Evolutionary conservation across 2,329 filamentous ascomycete species (phyloP).

Genomic region (Penicillium hesseltinei): DNA sequence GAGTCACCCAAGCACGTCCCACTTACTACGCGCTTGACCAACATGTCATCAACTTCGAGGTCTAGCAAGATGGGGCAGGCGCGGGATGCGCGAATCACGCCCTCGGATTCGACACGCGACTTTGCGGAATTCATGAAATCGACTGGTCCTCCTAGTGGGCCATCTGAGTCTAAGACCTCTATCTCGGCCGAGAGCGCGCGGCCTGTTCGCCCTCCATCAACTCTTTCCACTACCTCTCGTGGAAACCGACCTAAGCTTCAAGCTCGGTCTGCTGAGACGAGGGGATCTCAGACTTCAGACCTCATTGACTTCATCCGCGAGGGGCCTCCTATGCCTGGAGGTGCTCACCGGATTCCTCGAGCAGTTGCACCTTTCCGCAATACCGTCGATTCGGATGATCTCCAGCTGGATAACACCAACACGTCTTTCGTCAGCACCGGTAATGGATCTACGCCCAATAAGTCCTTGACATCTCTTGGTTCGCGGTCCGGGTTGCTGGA

Average conservation of each 20-base stretch:
- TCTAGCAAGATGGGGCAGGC: slow-evolving; percentile 46
- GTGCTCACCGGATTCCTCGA: slow-evolving; percentile 71
- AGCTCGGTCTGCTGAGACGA: slow-evolving; percentile 68
- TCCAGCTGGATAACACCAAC: slow-evolving; percentile 35
- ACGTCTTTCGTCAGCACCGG: slow-evolving; percentile 43
- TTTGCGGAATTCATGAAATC: slow-evolving; percentile 88
- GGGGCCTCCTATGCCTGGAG: slow-evolving; percentile 65
- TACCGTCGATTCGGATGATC: slow-evolving; percentile 83
- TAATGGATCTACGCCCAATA: slow-evolving; percentile 52
- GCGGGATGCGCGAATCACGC: slow-evolving; percentile 67
- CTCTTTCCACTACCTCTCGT: slow-evolving; percentile 18
- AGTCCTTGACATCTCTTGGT: slow-evolving; percentile 61
- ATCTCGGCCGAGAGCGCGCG: slow-evolving; percentile 2
- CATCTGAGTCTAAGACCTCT: slow-evolving; percentile 6
- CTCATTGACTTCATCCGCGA: slow-evolving; percentile 94
- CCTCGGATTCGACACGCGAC: slow-evolving; percentile 71
- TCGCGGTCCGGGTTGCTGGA: slow-evolving; percentile 70
- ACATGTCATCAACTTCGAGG: slow-evolving; percentile 21
- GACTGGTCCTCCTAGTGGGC: slow-evolving; percentile 61
- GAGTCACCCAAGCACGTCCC: slow-evolving; percentile 28
- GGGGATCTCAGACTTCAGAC: slow-evolving; percentile 70
- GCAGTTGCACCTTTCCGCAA: slow-evolving; percentile 80
- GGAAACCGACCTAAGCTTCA: slow-evolving; percentile 54
- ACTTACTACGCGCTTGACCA: slow-evolving; percentile 18
- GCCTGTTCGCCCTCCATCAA: slow-evolving; percentile 16